phyloP scores from a whole-genome alignment of 176 grass and related monocot genomes.

The Triticum dicoccoides region DNA sequence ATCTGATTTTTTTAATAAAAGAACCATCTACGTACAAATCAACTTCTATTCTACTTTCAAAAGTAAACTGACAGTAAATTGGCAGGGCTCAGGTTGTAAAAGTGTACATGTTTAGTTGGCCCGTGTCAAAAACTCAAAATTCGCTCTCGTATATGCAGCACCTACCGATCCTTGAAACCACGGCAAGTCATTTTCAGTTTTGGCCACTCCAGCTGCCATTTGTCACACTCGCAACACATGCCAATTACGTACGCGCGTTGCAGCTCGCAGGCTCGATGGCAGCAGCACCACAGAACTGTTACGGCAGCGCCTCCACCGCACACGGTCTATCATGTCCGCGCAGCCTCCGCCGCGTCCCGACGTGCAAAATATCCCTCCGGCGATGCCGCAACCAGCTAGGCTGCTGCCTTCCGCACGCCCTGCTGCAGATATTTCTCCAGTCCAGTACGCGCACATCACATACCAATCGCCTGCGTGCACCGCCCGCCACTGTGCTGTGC shows the following conservation, averaged over 20 bases:
- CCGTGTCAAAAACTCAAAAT: neutral
- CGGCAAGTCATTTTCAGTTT: neutral
- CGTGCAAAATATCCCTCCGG: slow-evolving; percentile 26
- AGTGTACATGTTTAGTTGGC: neutral
- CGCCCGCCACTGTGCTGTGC: neutral
- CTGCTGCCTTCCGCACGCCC: neutral
- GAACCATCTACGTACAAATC: too few relatives aligned
- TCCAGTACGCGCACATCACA: neutral
- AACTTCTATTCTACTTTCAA: too few relatives aligned
- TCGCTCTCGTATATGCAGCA: neutral
- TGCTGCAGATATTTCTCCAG: slow-evolving; percentile 21
- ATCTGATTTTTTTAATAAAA: too few relatives aligned
- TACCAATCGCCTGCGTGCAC: neutral
- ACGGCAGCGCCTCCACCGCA: slow-evolving; percentile 26
- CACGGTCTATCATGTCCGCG: slow-evolving; percentile 31
- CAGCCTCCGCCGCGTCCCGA: slow-evolving; percentile 9
- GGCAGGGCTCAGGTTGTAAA: too few relatives aligned
- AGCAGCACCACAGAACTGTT: slow-evolving; percentile 28
- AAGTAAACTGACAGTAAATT: too few relatives aligned
- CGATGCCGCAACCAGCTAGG: neutral
- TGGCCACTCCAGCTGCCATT: slow-evolving; percentile 8
- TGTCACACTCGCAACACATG: slow-evolving; percentile 2
- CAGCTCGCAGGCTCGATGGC: neutral
- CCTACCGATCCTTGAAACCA: neutral
- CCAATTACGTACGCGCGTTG: neutral